Percentiles rank a stretch among this genome's conserved stretches.
Conservation (phyloP, 2,329 filamentous ascomycete species). For the Canariomyces notabilis region DNA sequence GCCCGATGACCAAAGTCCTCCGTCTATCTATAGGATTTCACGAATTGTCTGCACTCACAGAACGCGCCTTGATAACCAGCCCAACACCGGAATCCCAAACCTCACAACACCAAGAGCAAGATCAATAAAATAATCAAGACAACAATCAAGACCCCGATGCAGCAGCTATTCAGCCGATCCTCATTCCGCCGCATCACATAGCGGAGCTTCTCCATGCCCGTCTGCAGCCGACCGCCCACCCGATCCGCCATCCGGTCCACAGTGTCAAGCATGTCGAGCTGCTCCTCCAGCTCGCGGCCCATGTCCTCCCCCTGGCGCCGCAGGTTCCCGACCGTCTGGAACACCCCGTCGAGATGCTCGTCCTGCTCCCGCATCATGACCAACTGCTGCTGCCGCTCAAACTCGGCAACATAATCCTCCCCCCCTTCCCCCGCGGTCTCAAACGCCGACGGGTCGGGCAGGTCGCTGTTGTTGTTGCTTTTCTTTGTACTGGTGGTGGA, state of each 20-base stretch:
- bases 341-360: constrained; percentile 85
- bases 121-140: constrained; percentile 83
- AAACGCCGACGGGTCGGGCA: constrained; percentile 53
- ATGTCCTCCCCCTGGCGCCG: constrained; percentile 89
- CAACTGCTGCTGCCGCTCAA: constrained; percentile 86
- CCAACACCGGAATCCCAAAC: background rate
- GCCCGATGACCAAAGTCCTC: constrained; percentile 8
- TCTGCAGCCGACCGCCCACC: constrained; percentile 79
- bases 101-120: constrained; percentile 61
- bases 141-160: constrained; percentile 82
- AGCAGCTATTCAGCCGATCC: constrained; percentile 82
- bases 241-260: constrained; percentile 82
- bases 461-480: constrained; percentile 38
- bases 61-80: background rate
- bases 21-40: constrained; percentile 8
- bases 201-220: constrained; percentile 79
- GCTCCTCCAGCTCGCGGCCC: constrained; percentile 94
- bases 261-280: constrained; percentile 79
- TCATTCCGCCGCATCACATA: constrained; percentile 86
- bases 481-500: too few species aligned
- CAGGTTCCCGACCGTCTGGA: constrained; percentile 86
- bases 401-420: constrained; percentile 62
- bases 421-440: constrained; percentile 49
- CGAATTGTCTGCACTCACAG: background rate
- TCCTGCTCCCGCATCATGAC: constrained; percentile 95